Percentiles rank a stretch among this genome's conserved stretches.
Evolutionary conservation across 345 rosid genomes (phyloP).

Genomic region (Reutealis trisperma): DNA sequence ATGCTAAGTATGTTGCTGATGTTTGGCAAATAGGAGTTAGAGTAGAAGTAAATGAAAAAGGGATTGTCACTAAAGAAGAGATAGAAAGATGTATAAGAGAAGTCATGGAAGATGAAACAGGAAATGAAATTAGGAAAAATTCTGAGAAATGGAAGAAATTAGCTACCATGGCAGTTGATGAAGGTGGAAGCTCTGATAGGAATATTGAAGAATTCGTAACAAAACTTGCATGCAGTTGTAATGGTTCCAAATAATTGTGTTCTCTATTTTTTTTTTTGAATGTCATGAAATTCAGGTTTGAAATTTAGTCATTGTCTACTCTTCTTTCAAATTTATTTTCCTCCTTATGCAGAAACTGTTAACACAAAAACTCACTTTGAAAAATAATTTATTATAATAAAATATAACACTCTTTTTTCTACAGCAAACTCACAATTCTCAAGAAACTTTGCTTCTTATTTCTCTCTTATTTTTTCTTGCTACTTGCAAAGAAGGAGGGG

Average conservation of each 20-base stretch:
- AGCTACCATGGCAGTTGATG: conserved; percentile 44
- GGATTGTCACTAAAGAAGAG: conserved; percentile 50
- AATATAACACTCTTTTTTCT: too few species aligned
- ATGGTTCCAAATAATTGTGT: background rate
- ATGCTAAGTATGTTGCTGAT: conserved; percentile 57
- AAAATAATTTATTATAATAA: too few species aligned
- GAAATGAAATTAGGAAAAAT: conserved; percentile 41
- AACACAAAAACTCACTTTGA: too few species aligned
- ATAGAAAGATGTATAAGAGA: conserved; percentile 43
- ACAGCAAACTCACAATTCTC: too few species aligned
- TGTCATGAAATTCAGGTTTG: background rate
- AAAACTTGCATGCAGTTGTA: conserved; percentile 9
- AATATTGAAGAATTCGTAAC: conserved; percentile 44
- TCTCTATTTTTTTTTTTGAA: too few species aligned
- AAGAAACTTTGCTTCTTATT: too few species aligned
- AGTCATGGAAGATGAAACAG: conserved; percentile 53
- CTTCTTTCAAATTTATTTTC: too few species aligned
- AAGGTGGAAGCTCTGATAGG: conserved; percentile 54
- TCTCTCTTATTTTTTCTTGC: too few species aligned
- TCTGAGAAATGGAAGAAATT: conserved; percentile 49
- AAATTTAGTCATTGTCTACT: too few species aligned
- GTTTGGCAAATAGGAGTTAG: conserved; percentile 60
- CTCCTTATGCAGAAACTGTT: too few species aligned
- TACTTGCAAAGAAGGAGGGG: too few species aligned
- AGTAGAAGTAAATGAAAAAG: conserved; percentile 42